phyloP scores from a whole-genome alignment of 2,329 filamentous ascomycete species.

The Rutstroemia sp. region DNA sequence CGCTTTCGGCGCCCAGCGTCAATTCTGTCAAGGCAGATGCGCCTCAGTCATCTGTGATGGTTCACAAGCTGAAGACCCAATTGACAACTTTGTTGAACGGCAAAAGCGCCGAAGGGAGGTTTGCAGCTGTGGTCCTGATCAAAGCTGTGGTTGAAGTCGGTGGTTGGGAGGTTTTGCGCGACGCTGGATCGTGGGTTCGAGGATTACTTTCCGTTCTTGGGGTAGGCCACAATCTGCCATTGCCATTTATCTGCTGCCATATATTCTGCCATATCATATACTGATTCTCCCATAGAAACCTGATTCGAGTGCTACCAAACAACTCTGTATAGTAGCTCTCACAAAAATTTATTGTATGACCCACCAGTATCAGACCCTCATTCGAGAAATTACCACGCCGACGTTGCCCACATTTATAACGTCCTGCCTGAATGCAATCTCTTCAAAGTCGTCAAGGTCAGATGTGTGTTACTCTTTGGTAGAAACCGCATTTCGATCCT shows the following conservation, averaged over 20 bases:
- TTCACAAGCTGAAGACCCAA: conserved; percentile 76
- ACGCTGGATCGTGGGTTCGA: conserved; percentile 67
- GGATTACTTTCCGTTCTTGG: conserved; percentile 68
- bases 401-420: conserved; percentile 17
- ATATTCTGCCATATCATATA: conserved; percentile 8
- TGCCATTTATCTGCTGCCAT: neutral
- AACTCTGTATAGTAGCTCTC: conserved; percentile 67
- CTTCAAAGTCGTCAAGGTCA: conserved; percentile 24
- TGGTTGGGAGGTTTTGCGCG: conserved; percentile 73
- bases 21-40: conserved; percentile 51
- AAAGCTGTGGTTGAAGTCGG: conserved; percentile 78
- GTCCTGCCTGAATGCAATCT: conserved; percentile 59
- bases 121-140: conserved; percentile 68
- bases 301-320: conserved; percentile 68
- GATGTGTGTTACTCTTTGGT: conserved; percentile 44
- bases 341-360: conserved; percentile 79
- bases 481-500: conserved; percentile 63
- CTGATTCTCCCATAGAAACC: conserved; percentile 50
- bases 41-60: conserved; percentile 59
- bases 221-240: conserved; percentile 34
- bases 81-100: conserved; percentile 73
- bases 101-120: conserved; percentile 64
- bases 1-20: conserved; percentile 58
- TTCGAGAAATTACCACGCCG: conserved; percentile 60
- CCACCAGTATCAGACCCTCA: conserved; percentile 72